Evolutionary conservation across 2,329 filamentous ascomycete species (phyloP), one percentile per base, ranked within the genome.

Genomic region (Hypomyces perniciosus): DNA sequence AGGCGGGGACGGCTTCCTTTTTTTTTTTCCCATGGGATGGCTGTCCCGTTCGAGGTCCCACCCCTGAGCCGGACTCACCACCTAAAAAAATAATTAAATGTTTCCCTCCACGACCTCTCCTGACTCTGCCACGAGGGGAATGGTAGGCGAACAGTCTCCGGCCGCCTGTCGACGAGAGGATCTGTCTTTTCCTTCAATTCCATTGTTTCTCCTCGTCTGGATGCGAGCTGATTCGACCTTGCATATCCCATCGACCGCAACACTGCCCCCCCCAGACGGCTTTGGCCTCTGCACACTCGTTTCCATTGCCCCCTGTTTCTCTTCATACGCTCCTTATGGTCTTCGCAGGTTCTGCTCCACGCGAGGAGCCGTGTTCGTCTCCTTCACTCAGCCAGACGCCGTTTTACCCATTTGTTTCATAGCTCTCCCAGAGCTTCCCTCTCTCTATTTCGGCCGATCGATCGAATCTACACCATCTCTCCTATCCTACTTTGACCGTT

Each of bases 271-370:
- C 55, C 54, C 48, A 51, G 56, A 56, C 61, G 60, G 59, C 62
- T 50, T 58, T 53, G 54, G 58, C 62, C 60, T 58, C 57, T 52
- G 58, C 57, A 65, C 63, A 52, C 59, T 64, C 60, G 60, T 59
- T 65, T 62, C 48, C 53, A 49, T 55, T 53, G 63, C 55, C 57
- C 58, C 65, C 64, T 65, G 64, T 57, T 62, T 60, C 39, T 56
- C 52, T 56, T 54, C 58, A 56, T 48, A 51, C 57, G 59, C 62
- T 65, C 62, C 61, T 59, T 53, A 53, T 53, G 48, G 40, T 47
- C 48, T 42, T 57, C 42, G 35, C 49, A 52, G 28, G 34, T 46
- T 44, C 39, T 51, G 46, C 48, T 57, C 53, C 56, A 56, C 44
- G 44, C 45, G 47, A 53, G 51, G 56, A 57, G 54, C 54, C 54